Percentiles rank a stretch among this genome's conserved stretches.
Evolutionary conservation across 306 rosid genomes (phyloP).

Genomic region (Castanospermum australe): DNA sequence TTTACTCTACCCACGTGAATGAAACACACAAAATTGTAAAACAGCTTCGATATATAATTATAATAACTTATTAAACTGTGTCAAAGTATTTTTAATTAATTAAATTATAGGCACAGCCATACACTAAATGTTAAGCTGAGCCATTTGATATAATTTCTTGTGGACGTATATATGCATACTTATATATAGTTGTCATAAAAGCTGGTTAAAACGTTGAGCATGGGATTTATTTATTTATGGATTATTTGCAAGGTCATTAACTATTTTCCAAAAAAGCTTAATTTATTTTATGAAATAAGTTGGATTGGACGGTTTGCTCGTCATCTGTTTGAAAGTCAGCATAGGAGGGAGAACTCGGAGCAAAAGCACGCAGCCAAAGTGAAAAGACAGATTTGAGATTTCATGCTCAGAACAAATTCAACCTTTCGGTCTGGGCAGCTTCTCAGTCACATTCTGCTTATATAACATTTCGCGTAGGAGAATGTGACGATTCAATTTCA

Average conservation of each 20-base stretch:
- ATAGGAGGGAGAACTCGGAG: constrained; percentile 17
- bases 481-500: not conserved
- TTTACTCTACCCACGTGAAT: constrained; percentile 26
- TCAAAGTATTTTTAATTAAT: not conserved
- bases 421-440: not conserved
- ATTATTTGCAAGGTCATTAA: not conserved
- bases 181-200: constrained; percentile 18
- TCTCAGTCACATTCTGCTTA: not conserved
- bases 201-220: constrained; percentile 2
- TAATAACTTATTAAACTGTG: not conserved
- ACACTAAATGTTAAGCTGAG: not conserved
- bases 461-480: not conserved
- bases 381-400: constrained; percentile 5
- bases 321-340: constrained; percentile 55
- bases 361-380: constrained; percentile 18
- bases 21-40: not conserved
- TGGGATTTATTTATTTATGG: not conserved
- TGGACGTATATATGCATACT: not conserved
- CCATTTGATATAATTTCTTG: constrained; percentile 17
- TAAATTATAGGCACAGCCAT: not conserved
- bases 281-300: constrained; percentile 4
- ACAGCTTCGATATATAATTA: constrained; percentile 7
- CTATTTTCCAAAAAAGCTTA: not conserved
- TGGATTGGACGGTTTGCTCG: no score
- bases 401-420: not conserved